phyloP scores from a whole-genome alignment of 768 basidiomycete species.

The Kwoniella dejecticola region DNA sequence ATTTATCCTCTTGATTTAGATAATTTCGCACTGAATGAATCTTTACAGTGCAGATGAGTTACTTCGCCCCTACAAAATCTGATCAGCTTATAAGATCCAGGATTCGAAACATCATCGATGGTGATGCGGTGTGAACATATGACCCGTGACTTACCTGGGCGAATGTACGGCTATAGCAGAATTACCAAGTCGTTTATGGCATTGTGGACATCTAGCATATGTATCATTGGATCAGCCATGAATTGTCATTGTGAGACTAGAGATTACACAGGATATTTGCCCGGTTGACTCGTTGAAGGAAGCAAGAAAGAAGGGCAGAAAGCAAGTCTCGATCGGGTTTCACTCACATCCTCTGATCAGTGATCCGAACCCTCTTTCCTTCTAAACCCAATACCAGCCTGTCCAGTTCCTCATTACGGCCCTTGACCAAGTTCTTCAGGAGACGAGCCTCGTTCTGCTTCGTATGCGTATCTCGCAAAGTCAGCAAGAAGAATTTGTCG shows the following conservation, averaged over 20 bases:
- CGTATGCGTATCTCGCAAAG: constrained; percentile 64
- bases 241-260: too few relatives aligned
- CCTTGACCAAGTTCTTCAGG: constrained; percentile 69
- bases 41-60: constrained; percentile 94
- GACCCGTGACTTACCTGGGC: constrained; percentile 79
- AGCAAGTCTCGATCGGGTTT: too few relatives aligned
- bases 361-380: constrained; percentile 78
- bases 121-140: too few relatives aligned
- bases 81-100: too few relatives aligned
- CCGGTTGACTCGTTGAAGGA: too few relatives aligned
- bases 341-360: constrained; percentile 89
- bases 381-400: constrained; percentile 74
- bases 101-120: background rate
- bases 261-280: too few relatives aligned
- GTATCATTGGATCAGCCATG: too few relatives aligned
- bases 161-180: constrained; percentile 93
- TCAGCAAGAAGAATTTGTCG: constrained; percentile 71
- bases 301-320: background rate
- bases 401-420: constrained; percentile 76
- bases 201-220: constrained; percentile 79
- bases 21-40: constrained; percentile 60
- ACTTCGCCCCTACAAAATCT: constrained; percentile 74
- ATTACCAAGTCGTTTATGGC: constrained; percentile 87
- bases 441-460: constrained; percentile 68
- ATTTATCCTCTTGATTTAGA: constrained; percentile 31